Base-by-base conservation (phyloP, 2,329 filamentous ascomycete species). In the Teratosphaeria destructans region DNA sequence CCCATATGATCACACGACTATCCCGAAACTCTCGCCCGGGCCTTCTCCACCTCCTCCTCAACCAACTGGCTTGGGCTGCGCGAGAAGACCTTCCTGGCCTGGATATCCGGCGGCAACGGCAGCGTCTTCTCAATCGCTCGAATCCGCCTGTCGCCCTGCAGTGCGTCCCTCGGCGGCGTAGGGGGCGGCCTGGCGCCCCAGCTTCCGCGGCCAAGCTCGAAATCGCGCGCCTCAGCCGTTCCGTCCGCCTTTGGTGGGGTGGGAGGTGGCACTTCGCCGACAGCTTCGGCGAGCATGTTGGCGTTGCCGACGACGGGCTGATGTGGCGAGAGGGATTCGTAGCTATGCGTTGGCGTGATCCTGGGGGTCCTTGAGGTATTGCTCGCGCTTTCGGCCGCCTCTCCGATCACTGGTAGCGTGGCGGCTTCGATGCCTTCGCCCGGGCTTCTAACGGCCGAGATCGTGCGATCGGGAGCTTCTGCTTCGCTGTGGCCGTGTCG, bases 321-420 rank as follows among this genome's bases (percentile, higher is more conserved):
- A 37, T 61, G 57, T 12, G 57, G 34, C 23, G 57, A 52, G 10
- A 64, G 43, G 43, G 65, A 59, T 29, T 71, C 70, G 10, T 60
- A 58, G 47, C 67, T 68, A n/a, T 52, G 62, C 29, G 64, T 56
- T 1, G 65, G 66, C 3, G 66, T 64, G 53, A 32, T 32, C 12
- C 34, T 12, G 8, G 67, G 64, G 43, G 68, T 67, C 27, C 64
- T 60, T 35, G 62, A 63, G 29, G 60, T 60, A 27, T 85, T 81
- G 61, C 87, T 89, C 7, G 81, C 83, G 10, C 80, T 86, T 73
- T 96, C 93, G 5, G 85, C 88, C n/a, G 85, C 87, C 74, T 97
- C 93, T 66, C 96, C 89, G 6, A 97, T 91, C 10, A 96, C 86
- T 0, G 93, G 93, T 2, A 97, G 76, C 1, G 81, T 85, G 35